Evolutionary conservation across 208 protist genomes (phyloP), one percentile per base, ranked within the genome.

Genomic region (Crithidia thermophila): DNA sequence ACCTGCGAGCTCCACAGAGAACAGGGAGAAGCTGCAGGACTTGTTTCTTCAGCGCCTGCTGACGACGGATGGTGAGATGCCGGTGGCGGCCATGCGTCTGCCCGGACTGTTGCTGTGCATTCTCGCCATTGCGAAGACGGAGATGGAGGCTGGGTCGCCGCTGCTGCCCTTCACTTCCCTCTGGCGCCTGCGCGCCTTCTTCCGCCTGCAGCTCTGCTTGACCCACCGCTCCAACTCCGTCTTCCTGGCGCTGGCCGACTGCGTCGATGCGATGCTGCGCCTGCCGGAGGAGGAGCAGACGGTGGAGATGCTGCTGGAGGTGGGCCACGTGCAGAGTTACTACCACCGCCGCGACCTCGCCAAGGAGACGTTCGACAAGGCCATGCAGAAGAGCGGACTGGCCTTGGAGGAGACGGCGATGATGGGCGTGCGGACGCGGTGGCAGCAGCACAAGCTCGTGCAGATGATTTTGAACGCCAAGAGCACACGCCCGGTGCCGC

Each of bases 351-450:
- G 85, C 37, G 86, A 94, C 20, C 37, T 91, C 21, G 89, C 94
- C 27, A 87, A 75, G 23, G 67, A 81, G 30, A 79, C 72, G 33
- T 88, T 97, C 33, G 81, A 75, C 52, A 72, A 72, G 6, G 94
- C 94, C 4, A 56, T 81, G 51, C 31, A 61, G 28, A 70, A 72
- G 40, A 96, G 85, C 55, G 89, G 88, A 0, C 59, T 98, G 21
- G 42, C 61, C 18, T 9, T 93, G n/a, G 77, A 93, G 58, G 86
- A 97, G 75, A 78, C 79, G 4, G 74, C 87, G 11, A 89, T 96
- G 73, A 30, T 97, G 27, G 94, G 94, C 11, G 90, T 97, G 50
- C 87, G 93, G 20, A 98, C 94, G 16, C 90, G 93, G 10, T 97
- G 88, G 85, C 94, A 98, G 84, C 69, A 87, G 59, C 88, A 94